Base-by-base conservation (phyloP, 169 alveolate genomes). In the Ichthyophthirius multifiliis region DNA sequence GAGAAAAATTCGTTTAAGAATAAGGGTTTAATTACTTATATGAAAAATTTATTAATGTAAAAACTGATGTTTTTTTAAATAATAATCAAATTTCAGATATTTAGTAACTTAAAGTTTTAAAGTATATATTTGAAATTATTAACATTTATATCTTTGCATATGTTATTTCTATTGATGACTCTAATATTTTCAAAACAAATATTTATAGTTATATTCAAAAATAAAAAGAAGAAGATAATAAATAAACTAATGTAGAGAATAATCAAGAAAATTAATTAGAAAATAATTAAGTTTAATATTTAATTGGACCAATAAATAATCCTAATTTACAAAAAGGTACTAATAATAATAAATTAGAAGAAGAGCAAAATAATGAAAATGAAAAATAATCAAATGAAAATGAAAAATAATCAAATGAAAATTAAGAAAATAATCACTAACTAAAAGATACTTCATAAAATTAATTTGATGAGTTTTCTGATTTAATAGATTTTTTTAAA, bases 1-100 rank as follows among this genome's bases (percentile, higher is more conserved):
- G 41, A 16, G 44, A 35, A 10, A 84, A 76, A 9, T 73, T 43
- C 65, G 34, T 71, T 4, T 31, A 80, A 55, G 23, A 34, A 55
- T 13, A 55, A 10, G 71, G 71, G 0, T 55, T 55, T 27, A 27
- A 34, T 15, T 55, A 27, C 71, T 55, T 55, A 10, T 27, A 27
- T 7, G 1, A 55, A 0, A 39, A 34, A 27, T 55, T 55, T 13
- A 55, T 55, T 1, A 27, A 15, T 55, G 41, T 55, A 2, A 27
- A 55, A 9, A 7, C 46, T 41, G 13, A 41, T 15, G 39, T 27
- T 20, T 34, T n/a, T 0, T 27, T 27, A 27, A 27, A 55, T 55
- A 7, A n/a, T 10, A 23, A 55, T 55, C 32, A 15, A 5, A 15
- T 16, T 18, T 55, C 31, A 18, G 13, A 55, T 20, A 55, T 20